Conservation (phyloP, 331 rosid genomes). For the Dryas integrifolia region DNA sequence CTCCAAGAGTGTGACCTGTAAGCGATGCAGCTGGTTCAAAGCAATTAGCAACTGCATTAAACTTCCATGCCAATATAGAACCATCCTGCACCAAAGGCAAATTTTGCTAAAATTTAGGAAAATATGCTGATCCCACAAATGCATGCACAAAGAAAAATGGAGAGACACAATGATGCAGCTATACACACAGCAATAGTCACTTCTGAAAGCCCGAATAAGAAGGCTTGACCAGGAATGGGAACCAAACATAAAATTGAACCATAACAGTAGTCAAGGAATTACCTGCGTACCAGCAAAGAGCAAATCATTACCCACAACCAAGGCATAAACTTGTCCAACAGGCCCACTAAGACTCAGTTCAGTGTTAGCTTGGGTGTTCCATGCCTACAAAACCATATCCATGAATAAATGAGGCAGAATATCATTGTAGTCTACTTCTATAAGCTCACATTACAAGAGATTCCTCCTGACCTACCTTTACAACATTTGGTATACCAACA, state of each 20-base stretch:
- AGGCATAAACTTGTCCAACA: slow-evolving; percentile 86
- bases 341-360: slow-evolving; percentile 86
- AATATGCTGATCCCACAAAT: background rate
- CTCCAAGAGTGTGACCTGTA: slow-evolving; percentile 69
- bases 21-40: slow-evolving; percentile 91
- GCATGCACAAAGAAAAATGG: background rate
- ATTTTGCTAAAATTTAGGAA: slow-evolving; percentile 22
- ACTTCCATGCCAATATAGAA: slow-evolving; percentile 83
- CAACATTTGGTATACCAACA: slow-evolving; percentile 79
- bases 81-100: slow-evolving; percentile 67
- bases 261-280: slow-evolving; percentile 21
- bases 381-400: slow-evolving; percentile 56
- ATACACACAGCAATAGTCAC: background rate
- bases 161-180: background rate
- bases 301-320: slow-evolving; percentile 77
- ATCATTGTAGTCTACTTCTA: slow-evolving; percentile 5
- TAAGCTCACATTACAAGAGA: background rate
- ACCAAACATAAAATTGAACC: background rate
- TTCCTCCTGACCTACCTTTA: slow-evolving; percentile 53
- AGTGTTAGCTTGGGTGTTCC: slow-evolving; percentile 71
- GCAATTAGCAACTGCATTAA: slow-evolving; percentile 60
- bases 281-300: slow-evolving; percentile 99
- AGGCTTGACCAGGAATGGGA: background rate
- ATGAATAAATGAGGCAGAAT: slow-evolving; percentile 25
- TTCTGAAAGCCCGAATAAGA: slow-evolving; percentile 10